These are phyloP conservation scores for Fusarium graminum DNA, from an alignment of 2,329 filamentous ascomycete species.

Conservation along the genomic window DNA sequence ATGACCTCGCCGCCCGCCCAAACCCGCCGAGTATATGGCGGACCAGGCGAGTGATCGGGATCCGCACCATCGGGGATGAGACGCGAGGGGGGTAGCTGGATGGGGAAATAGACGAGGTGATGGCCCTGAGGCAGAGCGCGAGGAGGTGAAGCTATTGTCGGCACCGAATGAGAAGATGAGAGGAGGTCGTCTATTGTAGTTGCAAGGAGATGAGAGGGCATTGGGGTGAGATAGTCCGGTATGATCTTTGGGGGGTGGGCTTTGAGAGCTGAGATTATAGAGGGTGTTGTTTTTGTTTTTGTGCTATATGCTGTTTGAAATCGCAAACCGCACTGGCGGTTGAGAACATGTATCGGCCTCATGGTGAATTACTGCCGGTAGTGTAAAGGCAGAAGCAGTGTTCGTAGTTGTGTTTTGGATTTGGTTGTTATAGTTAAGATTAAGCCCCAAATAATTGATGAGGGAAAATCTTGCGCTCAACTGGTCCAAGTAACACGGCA, in stretches of 20 bases:
- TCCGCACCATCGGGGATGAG: conserved; percentile 90
- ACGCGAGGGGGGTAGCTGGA: conserved; percentile 69
- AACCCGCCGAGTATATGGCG: conserved; percentile 79
- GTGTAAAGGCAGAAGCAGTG: background rate
- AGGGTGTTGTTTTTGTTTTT: conserved; percentile 18
- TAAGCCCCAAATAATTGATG: background rate
- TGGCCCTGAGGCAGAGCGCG: conserved; percentile 73
- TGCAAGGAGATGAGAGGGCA: conserved; percentile 74
- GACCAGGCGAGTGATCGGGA: conserved; percentile 78
- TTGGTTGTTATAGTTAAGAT: background rate
- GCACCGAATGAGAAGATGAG: conserved; percentile 39
- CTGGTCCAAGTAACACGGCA: background rate
- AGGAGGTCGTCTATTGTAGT: conserved; percentile 71
- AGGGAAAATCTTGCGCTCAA: background rate
- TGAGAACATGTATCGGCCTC: conserved; percentile 7
- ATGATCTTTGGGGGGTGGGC: conserved; percentile 53
- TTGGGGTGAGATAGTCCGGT: conserved; percentile 65
- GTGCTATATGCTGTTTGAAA: conserved; percentile 18
- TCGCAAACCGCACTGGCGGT: conserved; percentile 18
- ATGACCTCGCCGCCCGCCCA: conserved; percentile 86
- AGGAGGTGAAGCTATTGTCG: conserved; percentile 43
- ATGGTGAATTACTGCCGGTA: background rate
- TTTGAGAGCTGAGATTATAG: conserved; percentile 43
- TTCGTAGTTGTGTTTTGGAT: background rate
- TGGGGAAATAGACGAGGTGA: conserved; percentile 90